These are phyloP conservation scores for Ustilago sp. DNA, from an alignment of 1,284 basidiomycete species.

Conservation along the genomic window DNA sequence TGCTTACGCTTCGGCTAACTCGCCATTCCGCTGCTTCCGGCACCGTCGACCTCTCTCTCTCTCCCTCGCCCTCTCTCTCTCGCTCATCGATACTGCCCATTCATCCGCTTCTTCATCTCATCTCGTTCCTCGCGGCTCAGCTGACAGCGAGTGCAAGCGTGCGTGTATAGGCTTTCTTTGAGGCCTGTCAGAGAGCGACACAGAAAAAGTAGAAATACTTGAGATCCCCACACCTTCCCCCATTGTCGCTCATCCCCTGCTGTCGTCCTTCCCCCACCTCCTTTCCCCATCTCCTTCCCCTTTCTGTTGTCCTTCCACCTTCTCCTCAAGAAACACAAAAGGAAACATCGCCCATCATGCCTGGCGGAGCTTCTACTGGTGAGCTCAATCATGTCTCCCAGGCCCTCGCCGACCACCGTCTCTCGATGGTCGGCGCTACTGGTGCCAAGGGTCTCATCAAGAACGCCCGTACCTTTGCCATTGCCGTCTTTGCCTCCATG, in stretches of 20 bases:
- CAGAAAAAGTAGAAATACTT: slow-evolving; percentile 25
- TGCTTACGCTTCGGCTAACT: no score
- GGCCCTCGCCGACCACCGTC: slow-evolving; percentile 44
- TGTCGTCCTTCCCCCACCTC: neutral
- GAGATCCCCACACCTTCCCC: neutral
- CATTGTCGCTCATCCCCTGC: neutral
- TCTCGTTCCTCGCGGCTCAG: neutral
- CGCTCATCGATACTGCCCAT: neutral
- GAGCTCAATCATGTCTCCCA: slow-evolving; percentile 13
- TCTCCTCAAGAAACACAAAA: slow-evolving; percentile 7
- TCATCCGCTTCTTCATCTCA: neutral
- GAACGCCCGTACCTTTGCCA: slow-evolving; percentile 54
- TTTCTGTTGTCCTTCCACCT: neutral
- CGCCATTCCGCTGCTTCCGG: no score
- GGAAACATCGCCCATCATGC: slow-evolving; percentile 13
- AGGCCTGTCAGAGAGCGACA: neutral
- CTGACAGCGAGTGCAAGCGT: neutral
- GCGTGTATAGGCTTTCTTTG: neutral
- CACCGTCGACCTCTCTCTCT: neutral
- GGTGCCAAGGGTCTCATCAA: slow-evolving; percentile 55
- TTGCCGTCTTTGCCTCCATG: slow-evolving; percentile 74
- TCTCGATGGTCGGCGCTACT: slow-evolving; percentile 45
- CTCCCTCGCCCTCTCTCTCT: no score
- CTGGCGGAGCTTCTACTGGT: neutral
- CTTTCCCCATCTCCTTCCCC: neutral